Conservation (phyloP, 2,329 filamentous ascomycete species). For the Fusarium kyushuense region DNA sequence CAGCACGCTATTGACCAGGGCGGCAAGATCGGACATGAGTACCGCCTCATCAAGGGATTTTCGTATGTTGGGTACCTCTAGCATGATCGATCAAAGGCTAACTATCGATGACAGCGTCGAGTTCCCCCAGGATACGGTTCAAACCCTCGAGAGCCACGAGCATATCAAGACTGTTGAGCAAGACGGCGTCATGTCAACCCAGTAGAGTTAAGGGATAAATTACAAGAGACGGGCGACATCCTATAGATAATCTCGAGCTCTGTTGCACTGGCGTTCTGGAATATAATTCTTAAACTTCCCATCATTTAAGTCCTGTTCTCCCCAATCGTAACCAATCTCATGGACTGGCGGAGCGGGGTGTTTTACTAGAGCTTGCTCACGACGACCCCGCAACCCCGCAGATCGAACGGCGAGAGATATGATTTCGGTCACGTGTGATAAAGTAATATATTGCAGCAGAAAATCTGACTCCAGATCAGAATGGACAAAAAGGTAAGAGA, state of each 20-base stretch:
- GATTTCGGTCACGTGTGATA: background rate
- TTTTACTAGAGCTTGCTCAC: background rate
- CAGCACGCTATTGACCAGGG: constrained; percentile 79
- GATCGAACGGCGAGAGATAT: background rate
- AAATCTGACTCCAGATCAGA: too few species aligned
- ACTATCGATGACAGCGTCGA: constrained; percentile 68
- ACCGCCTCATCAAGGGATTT: constrained; percentile 90
- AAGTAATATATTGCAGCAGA: too few species aligned
- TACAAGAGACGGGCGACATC: constrained; percentile 10
- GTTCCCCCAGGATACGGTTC: constrained; percentile 75
- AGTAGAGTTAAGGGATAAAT: constrained; percentile 62
- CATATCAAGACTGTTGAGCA: constrained; percentile 80
- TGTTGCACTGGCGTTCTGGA: constrained; percentile 25
- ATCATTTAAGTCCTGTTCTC: background rate
- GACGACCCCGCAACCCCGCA: constrained; percentile 2
- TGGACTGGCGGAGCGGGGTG: background rate
- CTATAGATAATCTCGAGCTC: constrained; percentile 31
- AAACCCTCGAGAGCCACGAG: constrained; percentile 74
- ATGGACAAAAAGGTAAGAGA: background rate
- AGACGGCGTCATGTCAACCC: constrained; percentile 77
- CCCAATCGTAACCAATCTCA: background rate
- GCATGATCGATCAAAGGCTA: background rate
- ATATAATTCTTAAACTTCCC: constrained; percentile 9
- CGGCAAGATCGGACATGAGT: constrained; percentile 86
- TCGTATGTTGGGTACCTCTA: constrained; percentile 70